These are phyloP conservation scores for Pseudozyma flocculosa DNA, from an alignment of 1,284 basidiomycete genomes.

Conservation along the genomic window DNA sequence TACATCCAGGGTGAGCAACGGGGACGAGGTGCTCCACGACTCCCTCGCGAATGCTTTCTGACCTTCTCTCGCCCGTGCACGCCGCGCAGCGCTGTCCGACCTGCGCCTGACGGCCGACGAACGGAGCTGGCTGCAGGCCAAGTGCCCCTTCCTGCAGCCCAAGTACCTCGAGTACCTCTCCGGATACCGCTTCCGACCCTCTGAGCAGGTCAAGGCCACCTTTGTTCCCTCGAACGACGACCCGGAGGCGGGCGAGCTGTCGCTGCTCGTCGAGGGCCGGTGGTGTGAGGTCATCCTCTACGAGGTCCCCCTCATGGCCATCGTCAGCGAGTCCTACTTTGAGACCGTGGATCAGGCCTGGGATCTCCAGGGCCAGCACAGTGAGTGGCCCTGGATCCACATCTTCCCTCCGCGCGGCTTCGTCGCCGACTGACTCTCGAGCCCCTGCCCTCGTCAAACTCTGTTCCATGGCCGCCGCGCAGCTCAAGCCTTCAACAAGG, in stretches of 20 bases:
- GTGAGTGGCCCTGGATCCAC: constrained; percentile 58
- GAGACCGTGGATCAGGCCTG: constrained; percentile 72
- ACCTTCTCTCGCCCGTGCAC: neutral
- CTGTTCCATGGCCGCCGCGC: no score
- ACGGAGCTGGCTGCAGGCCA: constrained; percentile 67
- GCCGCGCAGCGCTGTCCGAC: neutral
- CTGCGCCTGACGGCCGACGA: constrained; percentile 61
- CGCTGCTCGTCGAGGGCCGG: constrained; percentile 72
- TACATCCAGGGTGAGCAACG: constrained; percentile 64
- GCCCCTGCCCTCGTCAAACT: neutral
- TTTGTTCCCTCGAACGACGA: constrained; percentile 64
- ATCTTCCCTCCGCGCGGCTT: neutral
- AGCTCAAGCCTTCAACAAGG: constrained; percentile 63
- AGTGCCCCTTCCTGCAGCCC: constrained; percentile 75
- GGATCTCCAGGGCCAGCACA: constrained; percentile 77
- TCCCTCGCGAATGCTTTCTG: neutral
- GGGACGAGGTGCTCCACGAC: neutral
- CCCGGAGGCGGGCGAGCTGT: constrained; percentile 66
- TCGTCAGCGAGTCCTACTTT: constrained; percentile 78
- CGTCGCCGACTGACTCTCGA: no score
- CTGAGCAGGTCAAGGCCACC: constrained; percentile 70
- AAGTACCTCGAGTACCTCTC: constrained; percentile 77
- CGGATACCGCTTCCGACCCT: constrained; percentile 73
- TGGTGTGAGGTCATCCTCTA: constrained; percentile 93
- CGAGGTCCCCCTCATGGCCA: constrained; percentile 92